Evolutionary conservation across 2,329 filamentous ascomycete genomes (phyloP).

Genomic region (Dactylellina parvicollis): DNA sequence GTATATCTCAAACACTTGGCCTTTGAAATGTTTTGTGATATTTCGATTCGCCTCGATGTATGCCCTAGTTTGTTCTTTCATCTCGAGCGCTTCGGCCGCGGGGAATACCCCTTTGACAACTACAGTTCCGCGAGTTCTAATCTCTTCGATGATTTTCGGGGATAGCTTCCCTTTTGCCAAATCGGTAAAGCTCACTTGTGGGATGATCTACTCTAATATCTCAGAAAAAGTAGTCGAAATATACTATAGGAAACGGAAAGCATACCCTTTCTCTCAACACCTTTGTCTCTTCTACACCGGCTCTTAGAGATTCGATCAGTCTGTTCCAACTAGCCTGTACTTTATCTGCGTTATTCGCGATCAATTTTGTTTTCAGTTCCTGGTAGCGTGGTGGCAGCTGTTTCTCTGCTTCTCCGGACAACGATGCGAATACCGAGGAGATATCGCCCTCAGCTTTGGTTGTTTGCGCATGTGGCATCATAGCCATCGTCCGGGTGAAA

Average conservation of each 20-base stretch:
- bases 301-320: conserved; percentile 63
- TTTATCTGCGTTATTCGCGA: conserved; percentile 65
- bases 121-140: conserved; percentile 71
- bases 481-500: conserved; percentile 28
- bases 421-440: conserved; percentile 70
- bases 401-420: conserved; percentile 64
- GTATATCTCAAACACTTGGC: conserved; percentile 78
- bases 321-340: conserved; percentile 66
- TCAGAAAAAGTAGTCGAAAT: conserved; percentile 4
- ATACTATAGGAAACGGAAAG: background rate
- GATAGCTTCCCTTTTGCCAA: conserved; percentile 60
- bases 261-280: conserved; percentile 63
- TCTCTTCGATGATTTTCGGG: conserved; percentile 61
- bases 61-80: conserved; percentile 72
- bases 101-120: conserved; percentile 75
- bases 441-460: conserved; percentile 71
- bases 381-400: conserved; percentile 69
- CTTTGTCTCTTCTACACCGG: conserved; percentile 66
- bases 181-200: conserved; percentile 67
- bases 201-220: conserved; percentile 63
- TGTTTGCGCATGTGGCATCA: conserved; percentile 33
- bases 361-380: conserved; percentile 67
- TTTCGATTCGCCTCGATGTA: conserved; percentile 73
- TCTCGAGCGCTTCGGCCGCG: conserved; percentile 70
- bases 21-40: conserved; percentile 72